phyloP scores from a whole-genome alignment of 768 basidiomycete genomes.

The Coprinopsis strossmayeri region DNA sequence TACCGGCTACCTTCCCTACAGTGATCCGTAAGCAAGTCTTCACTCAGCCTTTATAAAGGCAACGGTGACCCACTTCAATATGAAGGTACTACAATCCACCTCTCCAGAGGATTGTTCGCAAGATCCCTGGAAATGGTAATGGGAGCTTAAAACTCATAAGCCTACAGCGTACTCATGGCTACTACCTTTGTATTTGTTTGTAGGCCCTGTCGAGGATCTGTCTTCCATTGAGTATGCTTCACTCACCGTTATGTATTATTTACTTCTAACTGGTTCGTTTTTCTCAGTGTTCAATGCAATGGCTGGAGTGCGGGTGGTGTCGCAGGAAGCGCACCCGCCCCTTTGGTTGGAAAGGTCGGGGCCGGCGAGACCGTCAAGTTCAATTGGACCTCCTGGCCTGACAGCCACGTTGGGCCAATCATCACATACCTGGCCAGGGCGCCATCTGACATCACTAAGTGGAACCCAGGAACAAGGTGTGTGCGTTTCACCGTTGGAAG shows the following conservation, averaged over 20 bases:
- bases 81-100: slow-evolving; percentile 22
- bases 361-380: slow-evolving; percentile 32
- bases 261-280: background rate
- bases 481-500: background rate
- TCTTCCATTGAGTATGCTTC: slow-evolving; percentile 25
- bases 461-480: slow-evolving; percentile 31
- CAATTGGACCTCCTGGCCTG: slow-evolving; percentile 34
- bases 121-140: slow-evolving; percentile 31
- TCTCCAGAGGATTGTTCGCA: slow-evolving; percentile 32
- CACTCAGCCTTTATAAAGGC: background rate
- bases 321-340: slow-evolving; percentile 27
- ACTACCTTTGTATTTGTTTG: background rate
- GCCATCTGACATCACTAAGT: slow-evolving; percentile 33
- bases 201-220: slow-evolving; percentile 31
- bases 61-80: background rate
- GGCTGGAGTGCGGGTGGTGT: slow-evolving; percentile 19
- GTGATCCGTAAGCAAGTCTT: slow-evolving; percentile 22
- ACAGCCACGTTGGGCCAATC: slow-evolving; percentile 32
- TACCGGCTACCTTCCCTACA: slow-evolving; percentile 31
- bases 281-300: slow-evolving; percentile 24
- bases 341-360: slow-evolving; percentile 30
- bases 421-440: slow-evolving; percentile 40
- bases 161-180: too few relatives aligned
- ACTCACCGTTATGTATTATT: background rate
- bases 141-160: too few relatives aligned